Conservation (phyloP, 83 land plant genomes). For the Thuja plicata region DNA sequence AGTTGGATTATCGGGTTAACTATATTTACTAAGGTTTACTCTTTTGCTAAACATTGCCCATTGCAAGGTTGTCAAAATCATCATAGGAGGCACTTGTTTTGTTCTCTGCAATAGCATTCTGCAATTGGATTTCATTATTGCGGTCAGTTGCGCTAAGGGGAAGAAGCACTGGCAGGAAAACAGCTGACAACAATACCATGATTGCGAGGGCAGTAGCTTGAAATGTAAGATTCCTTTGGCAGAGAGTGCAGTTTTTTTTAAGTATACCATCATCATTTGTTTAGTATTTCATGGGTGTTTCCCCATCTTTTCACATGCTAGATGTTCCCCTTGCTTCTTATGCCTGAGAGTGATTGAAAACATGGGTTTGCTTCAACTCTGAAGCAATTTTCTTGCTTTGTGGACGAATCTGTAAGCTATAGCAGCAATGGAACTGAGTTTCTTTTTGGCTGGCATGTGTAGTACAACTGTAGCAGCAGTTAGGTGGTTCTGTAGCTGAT, state of each 20-base stretch:
- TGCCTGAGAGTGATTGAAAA: not conserved
- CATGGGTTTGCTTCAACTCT: not conserved
- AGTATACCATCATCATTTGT: not conserved
- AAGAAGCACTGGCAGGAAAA: constrained; percentile 73
- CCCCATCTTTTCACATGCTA: not conserved
- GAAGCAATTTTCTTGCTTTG: not conserved
- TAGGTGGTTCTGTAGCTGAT: not conserved
- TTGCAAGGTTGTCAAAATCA: constrained; percentile 69
- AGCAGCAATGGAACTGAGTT: not conserved
- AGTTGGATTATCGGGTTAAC: too few relatives aligned
- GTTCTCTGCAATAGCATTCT: constrained; percentile 8
- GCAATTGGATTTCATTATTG: constrained; percentile 1
- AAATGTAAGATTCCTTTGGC: constrained; percentile 6
- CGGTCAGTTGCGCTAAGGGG: constrained; percentile 69
- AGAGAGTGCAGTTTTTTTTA: not conserved
- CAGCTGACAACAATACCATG: constrained; percentile 48
- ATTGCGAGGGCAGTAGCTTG: constrained; percentile 80
- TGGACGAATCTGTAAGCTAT: not conserved
- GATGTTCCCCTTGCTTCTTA: not conserved
- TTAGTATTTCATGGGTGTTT: not conserved
- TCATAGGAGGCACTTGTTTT: constrained; percentile 32
- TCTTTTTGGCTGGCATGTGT: not conserved
- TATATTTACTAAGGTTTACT: too few relatives aligned
- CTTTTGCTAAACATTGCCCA: constrained; percentile 77
- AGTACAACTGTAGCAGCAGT: not conserved